Base-by-base conservation (phyloP, 2,329 filamentous ascomycete species). In the Emmonsia crescens region DNA sequence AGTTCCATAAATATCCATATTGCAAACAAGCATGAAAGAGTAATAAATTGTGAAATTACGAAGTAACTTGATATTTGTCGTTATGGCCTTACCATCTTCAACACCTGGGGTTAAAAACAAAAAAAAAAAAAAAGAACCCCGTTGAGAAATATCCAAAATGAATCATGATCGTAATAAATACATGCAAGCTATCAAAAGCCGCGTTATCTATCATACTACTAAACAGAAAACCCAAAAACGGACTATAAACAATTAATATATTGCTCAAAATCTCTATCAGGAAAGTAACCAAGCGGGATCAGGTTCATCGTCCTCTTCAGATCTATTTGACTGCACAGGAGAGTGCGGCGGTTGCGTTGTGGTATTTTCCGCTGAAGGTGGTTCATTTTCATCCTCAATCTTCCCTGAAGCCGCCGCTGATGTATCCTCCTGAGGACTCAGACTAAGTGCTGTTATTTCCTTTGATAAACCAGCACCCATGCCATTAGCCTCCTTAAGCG, bases 201-300 rank as follows among this genome's bases (percentile, higher is more conserved):
- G 9, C 24, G 12, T 8, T 40, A 56, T 27, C 31, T 12, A 55
- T 27, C 31, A 56, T 40, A 38, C 12, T 5, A n/a, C 12, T 16
- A 33, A 3, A 19, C 1, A 46, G 56, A 46, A 27, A 3, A 8
- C 9, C n/a, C 6, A 33, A 57, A 57, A 46, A 19, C 31, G 8
- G 19, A 16, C 16, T 33, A 57, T 21, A 33, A 33, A 57, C 5
- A 21, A 33, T 29, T 29, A 9, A 19, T 9, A 57, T 29, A 46
- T 21, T 27, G 24, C 38, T 57, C 16, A 29, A 51, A 40, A 12
- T 2, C 27, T 29, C 31, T 49, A 38, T 52, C n/a, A 55, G 19
- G 73, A 75, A 29, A 78, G 69, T 31, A 78, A 65, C 70, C 77
- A 76, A 19, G 76, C 72, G 33, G 76, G 76, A 66, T 78, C 76